Conservation (phyloP, 106 monocot genomes). For the Apostasia ramifera region DNA sequence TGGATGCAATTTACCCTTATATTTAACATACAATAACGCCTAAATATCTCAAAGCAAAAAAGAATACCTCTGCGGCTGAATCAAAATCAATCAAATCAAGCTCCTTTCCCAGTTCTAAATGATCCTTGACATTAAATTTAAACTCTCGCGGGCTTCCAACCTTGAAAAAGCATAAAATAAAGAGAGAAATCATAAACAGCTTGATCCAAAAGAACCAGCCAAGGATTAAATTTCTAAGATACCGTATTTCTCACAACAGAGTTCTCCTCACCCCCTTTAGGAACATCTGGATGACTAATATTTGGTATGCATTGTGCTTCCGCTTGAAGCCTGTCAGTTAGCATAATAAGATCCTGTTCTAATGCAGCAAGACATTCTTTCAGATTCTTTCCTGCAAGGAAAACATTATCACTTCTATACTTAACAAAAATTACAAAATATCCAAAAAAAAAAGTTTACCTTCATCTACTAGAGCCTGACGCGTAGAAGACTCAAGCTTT, state of each 20-base stretch:
- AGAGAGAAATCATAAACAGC: neutral
- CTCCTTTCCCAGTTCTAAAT: conserved; percentile 80
- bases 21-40: too few relatives aligned
- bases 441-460: conserved; percentile 21
- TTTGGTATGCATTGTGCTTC: conserved; percentile 96
- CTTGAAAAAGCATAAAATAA: conserved; percentile 22
- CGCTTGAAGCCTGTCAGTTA: conserved; percentile 76
- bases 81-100: conserved; percentile 99
- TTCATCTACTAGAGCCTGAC: conserved; percentile 91
- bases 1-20: too few relatives aligned
- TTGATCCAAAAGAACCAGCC: neutral
- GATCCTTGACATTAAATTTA: conserved; percentile 69
- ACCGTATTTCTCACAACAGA: conserved; percentile 77
- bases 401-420: neutral
- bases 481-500: conserved; percentile 65
- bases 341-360: conserved; percentile 70
- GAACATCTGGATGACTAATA: conserved; percentile 83
- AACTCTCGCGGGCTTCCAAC: conserved; percentile 67
- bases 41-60: neutral
- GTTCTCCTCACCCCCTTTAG: conserved; percentile 75
- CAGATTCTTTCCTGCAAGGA: conserved; percentile 70
- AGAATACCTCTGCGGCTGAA: conserved; percentile 88
- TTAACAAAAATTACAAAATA: neutral
- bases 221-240: neutral
- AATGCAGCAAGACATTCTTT: conserved; percentile 66